Evolutionary conservation across 306 rosid genomes (phyloP).

Genomic region (Elaeagnus macrophylla): DNA sequence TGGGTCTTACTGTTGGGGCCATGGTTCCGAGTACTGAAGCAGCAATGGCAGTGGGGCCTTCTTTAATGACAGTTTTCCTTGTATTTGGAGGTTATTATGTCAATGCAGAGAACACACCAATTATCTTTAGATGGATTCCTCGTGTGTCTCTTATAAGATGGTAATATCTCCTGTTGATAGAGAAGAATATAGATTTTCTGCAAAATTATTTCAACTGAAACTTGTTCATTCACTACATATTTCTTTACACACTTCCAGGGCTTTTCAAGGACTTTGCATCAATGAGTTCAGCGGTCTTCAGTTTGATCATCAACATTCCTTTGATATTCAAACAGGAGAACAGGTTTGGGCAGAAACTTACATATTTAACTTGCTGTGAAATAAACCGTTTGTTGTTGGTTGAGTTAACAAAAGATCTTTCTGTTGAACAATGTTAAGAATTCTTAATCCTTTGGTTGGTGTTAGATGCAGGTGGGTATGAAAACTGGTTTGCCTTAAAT

Average conservation of each 20-base stretch:
- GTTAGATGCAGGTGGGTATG: background rate
- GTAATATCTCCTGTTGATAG: slow-evolving; percentile 33
- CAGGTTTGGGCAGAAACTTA: slow-evolving; percentile 46
- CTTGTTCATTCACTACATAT: slow-evolving; percentile 7
- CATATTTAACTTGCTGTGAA: background rate
- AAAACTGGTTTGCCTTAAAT: background rate
- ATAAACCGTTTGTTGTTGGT: background rate
- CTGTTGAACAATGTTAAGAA: background rate
- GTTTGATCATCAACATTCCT: slow-evolving; percentile 74
- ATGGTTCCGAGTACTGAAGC: slow-evolving; percentile 95
- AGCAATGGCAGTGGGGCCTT: slow-evolving; percentile 91
- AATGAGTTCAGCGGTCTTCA: slow-evolving; percentile 81
- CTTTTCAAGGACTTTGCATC: slow-evolving; percentile 88
- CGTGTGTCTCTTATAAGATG: slow-evolving; percentile 79
- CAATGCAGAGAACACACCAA: slow-evolving; percentile 80
- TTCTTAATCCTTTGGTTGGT: background rate
- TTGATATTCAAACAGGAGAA: slow-evolving; percentile 81
- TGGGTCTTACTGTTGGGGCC: slow-evolving; percentile 97
- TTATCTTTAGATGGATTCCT: slow-evolving; percentile 95
- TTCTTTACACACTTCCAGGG: slow-evolving; percentile 55
- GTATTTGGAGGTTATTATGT: slow-evolving; percentile 94
- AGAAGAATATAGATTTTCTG: background rate
- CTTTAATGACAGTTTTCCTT: slow-evolving; percentile 84
- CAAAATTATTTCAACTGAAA: background rate
- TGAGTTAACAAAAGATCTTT: background rate